These are phyloP conservation scores for Gracilaria domingensis DNA, from an alignment of 23 red algal genomes.

Conservation along the genomic window DNA sequence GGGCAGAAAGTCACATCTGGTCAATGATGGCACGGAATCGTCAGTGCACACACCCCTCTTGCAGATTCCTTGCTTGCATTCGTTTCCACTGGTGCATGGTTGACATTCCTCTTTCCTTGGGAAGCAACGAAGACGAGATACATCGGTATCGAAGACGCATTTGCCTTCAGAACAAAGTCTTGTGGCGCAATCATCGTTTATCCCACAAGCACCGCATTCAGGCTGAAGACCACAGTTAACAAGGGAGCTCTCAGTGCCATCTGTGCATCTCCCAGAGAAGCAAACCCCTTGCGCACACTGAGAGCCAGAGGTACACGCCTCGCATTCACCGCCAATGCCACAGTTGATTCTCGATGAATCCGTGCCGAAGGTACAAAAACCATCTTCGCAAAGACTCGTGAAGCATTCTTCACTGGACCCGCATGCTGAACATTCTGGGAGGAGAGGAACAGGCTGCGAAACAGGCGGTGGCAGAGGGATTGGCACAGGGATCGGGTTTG, in stretches of 20 bases:
- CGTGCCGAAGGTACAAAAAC: conserved; percentile 12
- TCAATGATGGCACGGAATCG: neutral
- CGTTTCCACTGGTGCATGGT: neutral
- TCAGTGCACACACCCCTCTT: conserved; percentile 22
- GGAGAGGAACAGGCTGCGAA: neutral
- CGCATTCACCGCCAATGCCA: neutral
- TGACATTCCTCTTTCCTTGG: conserved; percentile 32
- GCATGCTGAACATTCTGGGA: conserved; percentile 11
- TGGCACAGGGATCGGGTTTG: neutral
- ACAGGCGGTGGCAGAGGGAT: neutral
- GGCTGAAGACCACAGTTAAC: conserved; percentile 18
- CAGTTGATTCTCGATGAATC: neutral
- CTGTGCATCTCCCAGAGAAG: neutral
- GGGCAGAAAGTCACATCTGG: conserved; percentile 16
- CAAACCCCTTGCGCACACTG: neutral
- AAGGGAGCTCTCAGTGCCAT: neutral
- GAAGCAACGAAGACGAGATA: conserved; percentile 41
- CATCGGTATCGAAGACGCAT: conserved; percentile 43
- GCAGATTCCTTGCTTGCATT: conserved; percentile 43
- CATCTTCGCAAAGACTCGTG: conserved; percentile 15
- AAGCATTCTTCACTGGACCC: conserved; percentile 20
- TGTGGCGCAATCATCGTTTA: conserved; percentile 3
- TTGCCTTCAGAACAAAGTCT: conserved; percentile 22
- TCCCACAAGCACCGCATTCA: neutral
- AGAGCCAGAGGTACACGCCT: neutral